Evolutionary conservation across 176 grass and related monocot species (phyloP).

Genomic region (Guadua angustifolia): DNA sequence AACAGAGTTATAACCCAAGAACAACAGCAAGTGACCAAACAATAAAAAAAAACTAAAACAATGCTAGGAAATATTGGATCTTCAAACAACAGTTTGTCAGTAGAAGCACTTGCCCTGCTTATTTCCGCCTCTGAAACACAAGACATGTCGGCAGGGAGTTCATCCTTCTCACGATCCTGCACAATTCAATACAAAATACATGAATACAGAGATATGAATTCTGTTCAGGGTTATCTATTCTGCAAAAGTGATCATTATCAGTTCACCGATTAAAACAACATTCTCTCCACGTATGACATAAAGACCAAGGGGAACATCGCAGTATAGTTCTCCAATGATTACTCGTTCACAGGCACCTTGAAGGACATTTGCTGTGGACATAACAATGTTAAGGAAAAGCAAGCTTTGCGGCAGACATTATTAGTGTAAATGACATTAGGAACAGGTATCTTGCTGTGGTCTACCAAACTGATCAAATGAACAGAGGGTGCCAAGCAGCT

Average conservation of each 20-base stretch:
- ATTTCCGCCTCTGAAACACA: slow-evolving; percentile 84
- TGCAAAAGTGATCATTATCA: slow-evolving; percentile 59
- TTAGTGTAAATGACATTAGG: neutral
- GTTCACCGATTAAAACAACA: slow-evolving; percentile 92
- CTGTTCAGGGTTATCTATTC: slow-evolving; percentile 28
- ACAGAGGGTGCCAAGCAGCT: slow-evolving; percentile 83
- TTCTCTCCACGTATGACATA: slow-evolving; percentile 95
- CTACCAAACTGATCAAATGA: slow-evolving; percentile 98
- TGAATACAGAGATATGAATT: slow-evolving; percentile 9
- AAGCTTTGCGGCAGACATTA: slow-evolving; percentile 31
- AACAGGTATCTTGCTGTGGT: neutral
- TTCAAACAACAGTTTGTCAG: slow-evolving; percentile 2
- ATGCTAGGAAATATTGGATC: neutral
- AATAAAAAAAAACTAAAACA: neutral
- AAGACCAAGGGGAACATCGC: slow-evolving; percentile 84
- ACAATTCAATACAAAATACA: slow-evolving; percentile 42
- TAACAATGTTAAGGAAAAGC: slow-evolving; percentile 13
- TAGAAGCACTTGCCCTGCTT: slow-evolving; percentile 55
- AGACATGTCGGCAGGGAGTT: slow-evolving; percentile 84
- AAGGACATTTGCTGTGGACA: slow-evolving; percentile 79
- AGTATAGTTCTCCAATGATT: slow-evolving; percentile 89
- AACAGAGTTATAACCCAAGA: neutral
- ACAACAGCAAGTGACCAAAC: neutral
- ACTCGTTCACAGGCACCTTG: slow-evolving; percentile 90
- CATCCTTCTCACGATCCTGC: slow-evolving; percentile 84